Evolutionary conservation across 73 alveolate genomes (phyloP).

Genomic region (Blepharisma stoltei): DNA sequence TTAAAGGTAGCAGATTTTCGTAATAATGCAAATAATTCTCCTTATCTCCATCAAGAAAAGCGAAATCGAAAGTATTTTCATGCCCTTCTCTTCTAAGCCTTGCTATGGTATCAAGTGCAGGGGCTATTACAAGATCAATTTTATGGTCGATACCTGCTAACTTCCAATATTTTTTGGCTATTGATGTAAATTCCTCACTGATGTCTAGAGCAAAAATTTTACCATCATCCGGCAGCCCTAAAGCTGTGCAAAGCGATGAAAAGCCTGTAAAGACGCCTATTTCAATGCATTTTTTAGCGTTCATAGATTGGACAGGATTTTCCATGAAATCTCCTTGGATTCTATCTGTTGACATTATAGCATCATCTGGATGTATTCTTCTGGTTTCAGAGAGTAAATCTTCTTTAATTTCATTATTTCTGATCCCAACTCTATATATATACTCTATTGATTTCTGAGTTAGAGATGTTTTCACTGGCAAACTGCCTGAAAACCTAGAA

Average conservation of each 20-base stretch:
- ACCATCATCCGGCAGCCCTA: constrained; percentile 60
- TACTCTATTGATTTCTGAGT: too few species aligned
- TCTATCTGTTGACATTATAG: constrained; percentile 39
- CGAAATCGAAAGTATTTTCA: constrained; percentile 55
- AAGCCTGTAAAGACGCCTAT: constrained; percentile 62
- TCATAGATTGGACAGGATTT: constrained; percentile 27
- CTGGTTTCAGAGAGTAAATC: neutral
- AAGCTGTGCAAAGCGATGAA: constrained; percentile 50
- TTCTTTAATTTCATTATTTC: too few species aligned
- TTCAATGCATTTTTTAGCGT: constrained; percentile 57
- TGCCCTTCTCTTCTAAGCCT: constrained; percentile 30
- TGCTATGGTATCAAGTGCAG: constrained; percentile 40
- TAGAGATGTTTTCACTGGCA: too few species aligned
- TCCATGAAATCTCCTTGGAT: constrained; percentile 53
- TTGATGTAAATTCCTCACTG: constrained; percentile 42
- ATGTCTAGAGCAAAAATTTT: constrained; percentile 47
- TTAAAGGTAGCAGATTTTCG: constrained; percentile 35
- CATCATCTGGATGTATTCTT: constrained; percentile 27
- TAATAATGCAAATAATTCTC: constrained; percentile 44
- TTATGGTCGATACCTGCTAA: constrained; percentile 50
- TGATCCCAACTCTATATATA: too few species aligned
- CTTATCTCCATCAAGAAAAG: constrained; percentile 63
- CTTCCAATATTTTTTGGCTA: constrained; percentile 52
- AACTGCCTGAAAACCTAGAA: too few species aligned
- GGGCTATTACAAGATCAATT: constrained; percentile 36